These are phyloP conservation scores for Seiridium unicorne DNA, from an alignment of 2,329 filamentous ascomycete species.

Conservation along the genomic window DNA sequence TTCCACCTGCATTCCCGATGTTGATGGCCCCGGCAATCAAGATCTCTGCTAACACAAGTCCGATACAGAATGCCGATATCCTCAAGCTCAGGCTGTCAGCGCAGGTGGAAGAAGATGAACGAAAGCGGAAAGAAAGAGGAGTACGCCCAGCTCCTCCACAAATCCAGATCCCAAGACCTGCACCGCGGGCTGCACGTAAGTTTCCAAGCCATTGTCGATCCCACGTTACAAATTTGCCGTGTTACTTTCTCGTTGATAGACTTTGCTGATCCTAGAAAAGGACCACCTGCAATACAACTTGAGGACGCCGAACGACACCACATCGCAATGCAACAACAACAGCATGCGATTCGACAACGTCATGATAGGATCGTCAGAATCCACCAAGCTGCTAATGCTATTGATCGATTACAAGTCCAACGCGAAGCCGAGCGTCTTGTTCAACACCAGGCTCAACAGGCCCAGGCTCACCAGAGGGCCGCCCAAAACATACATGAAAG, in stretches of 20 bases:
- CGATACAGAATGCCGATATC: constrained; percentile 41
- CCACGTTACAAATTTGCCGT: background rate
- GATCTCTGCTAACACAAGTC: background rate
- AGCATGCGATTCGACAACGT: background rate
- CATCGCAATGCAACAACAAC: background rate
- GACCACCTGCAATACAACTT: background rate
- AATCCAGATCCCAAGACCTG: background rate
- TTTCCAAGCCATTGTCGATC: background rate
- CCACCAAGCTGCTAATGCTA: too few relatives aligned
- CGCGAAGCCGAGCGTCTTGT: background rate
- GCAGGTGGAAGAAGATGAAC: constrained; percentile 43
- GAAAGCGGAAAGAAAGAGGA: constrained; percentile 7
- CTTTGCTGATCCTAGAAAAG: background rate
- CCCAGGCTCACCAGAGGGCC: background rate
- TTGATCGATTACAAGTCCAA: too few relatives aligned
- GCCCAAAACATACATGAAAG: background rate
- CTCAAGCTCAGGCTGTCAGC: constrained; percentile 61
- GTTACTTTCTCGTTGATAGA: background rate
- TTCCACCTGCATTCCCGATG: background rate
- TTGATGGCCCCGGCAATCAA: background rate
- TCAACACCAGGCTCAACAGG: background rate
- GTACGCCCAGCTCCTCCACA: background rate
- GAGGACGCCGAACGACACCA: background rate
- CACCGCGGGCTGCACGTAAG: background rate
- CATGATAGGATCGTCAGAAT: background rate